Evolutionary conservation across 2,329 filamentous ascomycete genomes (phyloP).

Genomic region (Colletotrichum plurivorum): DNA sequence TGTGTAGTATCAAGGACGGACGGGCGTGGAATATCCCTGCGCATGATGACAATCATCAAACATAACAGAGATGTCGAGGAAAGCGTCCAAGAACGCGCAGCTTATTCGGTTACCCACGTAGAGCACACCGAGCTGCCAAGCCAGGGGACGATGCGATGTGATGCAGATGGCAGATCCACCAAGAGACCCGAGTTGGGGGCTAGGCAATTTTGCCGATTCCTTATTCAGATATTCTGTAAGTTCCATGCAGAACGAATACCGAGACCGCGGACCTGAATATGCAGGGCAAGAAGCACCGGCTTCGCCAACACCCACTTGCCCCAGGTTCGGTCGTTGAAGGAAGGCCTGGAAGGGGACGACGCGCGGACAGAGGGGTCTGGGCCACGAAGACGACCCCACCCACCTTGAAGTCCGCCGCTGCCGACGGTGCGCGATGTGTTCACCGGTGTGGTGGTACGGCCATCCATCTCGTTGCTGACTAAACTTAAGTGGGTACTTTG

Average conservation of each 20-base stretch:
- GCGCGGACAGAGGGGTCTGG: background rate
- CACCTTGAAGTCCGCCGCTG: no score
- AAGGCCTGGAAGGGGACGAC: background rate
- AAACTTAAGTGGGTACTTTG: background rate
- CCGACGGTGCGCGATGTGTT: no score
- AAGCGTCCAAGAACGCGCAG: no score
- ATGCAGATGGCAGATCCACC: background rate
- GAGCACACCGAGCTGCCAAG: background rate
- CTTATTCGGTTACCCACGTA: background rate
- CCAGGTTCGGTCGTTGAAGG: background rate
- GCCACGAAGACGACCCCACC: slow-evolving; percentile 3
- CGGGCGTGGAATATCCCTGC: no score
- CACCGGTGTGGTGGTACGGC: no score
- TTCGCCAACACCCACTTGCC: slow-evolving; percentile 8
- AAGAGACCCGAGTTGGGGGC: background rate
- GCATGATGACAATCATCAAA: no score
- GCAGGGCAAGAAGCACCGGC: background rate
- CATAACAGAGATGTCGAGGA: no score
- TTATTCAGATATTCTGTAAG: background rate
- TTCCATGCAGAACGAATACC: slow-evolving; percentile 5
- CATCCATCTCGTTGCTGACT: slow-evolving; percentile 1
- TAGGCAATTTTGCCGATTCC: background rate
- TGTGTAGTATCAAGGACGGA: no score
- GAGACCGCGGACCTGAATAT: slow-evolving; percentile 5
- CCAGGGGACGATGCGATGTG: background rate